Base-by-base conservation (phyloP, 495 filamentous ascomycete species). In the Aspergillus kassunensis region DNA sequence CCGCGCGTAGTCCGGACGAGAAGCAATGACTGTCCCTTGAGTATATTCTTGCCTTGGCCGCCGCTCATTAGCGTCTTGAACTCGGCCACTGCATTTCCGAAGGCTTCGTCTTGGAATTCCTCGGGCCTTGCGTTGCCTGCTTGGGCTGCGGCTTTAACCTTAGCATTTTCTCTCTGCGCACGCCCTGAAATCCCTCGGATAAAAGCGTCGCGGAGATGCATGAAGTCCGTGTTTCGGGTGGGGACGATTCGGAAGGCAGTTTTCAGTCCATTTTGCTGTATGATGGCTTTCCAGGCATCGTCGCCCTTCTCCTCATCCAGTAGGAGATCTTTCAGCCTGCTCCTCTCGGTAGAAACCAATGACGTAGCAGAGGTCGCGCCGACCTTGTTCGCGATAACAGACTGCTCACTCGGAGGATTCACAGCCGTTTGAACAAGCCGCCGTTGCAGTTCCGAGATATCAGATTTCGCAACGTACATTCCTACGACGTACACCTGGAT, bases 401-500 rank as follows among this genome's bases (percentile, higher is more conserved):
- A 75, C 27, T 80, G 55, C 3, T 74, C 71, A 4, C 74, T 75
- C 13, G 65, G 73, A 9, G 71, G 70, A 47, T 64, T 61, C 25
- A 72, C 54, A 2, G 70, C 70, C 27, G 66, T 70, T 31, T 69
- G 69, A 24, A 87, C 69, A 21, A 88, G 71, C 21, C 72, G 69
- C 45, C 65, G 66, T 61, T 86, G 83, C 16, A 88, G 67, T 19
- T 66, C 61, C 6, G 69, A 65, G 49, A 97, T 83, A 60, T 95
- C 89, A 30, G 81, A 67, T 4, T 84, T 91, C 18, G 88, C 87
- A 21, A 96, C 76, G 69, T 98, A 98, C 55, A 93, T 72, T 6
- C 93, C 93, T 0, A 95, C 87, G 13, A 96, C 87, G 73, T 98
- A 98, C 49, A 98, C 93, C 64, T 95, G 84, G 21, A 98, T 88